Evolutionary conservation across 208 protist species (phyloP).

Genomic region (Wallacemonas sp.): DNA sequence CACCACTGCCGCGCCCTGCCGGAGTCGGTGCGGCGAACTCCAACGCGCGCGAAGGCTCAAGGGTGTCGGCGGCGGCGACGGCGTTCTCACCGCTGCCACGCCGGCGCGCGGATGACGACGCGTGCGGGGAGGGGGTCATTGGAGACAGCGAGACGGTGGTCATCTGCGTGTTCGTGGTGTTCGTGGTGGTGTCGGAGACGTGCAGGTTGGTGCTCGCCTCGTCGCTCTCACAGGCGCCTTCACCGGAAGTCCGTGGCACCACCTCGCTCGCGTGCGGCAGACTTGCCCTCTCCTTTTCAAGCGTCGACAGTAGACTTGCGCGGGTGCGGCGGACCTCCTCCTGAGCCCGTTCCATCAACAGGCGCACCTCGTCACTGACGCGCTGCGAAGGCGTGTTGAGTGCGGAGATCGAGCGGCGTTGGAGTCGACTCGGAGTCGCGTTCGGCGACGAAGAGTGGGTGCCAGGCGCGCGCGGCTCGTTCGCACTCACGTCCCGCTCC

Average conservation of each 20-base stretch:
- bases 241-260: too few species aligned
- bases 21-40: neutral
- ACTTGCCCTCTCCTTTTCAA: slow-evolving; percentile 18
- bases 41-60: neutral
- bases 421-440: neutral
- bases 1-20: too few species aligned
- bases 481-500: neutral
- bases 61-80: too few species aligned
- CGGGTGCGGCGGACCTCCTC: slow-evolving; percentile 69
- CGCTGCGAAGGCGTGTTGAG: slow-evolving; percentile 27
- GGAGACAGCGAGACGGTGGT: slow-evolving; percentile 2
- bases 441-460: neutral
- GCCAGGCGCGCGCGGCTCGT: neutral
- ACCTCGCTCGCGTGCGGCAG: slow-evolving; percentile 14
- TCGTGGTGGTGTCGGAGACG: neutral
- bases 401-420: slow-evolving; percentile 9
- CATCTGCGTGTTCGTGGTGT: neutral
- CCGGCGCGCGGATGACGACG: too few species aligned
- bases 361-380: slow-evolving; percentile 62
- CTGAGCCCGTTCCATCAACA: slow-evolving; percentile 58
- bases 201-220: neutral
- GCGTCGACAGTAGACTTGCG: slow-evolving; percentile 53
- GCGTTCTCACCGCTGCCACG: too few species aligned
- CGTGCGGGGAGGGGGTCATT: neutral
- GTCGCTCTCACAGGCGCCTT: too few species aligned